phyloP scores from a whole-genome alignment of 306 rosid genomes.

The Clitoria ternatea region DNA sequence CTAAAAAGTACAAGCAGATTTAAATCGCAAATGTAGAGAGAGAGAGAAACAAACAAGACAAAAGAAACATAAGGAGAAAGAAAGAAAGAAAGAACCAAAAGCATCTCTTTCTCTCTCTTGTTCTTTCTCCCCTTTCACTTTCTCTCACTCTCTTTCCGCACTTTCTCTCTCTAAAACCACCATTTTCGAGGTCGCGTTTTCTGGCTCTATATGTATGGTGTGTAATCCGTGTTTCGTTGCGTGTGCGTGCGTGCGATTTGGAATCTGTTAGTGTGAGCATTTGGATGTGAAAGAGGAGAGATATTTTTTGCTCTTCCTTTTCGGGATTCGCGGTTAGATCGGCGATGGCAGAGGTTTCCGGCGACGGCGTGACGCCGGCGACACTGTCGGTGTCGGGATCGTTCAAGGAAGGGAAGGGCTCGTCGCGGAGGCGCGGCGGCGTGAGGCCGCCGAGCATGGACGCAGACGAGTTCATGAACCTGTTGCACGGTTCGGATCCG shows the following conservation, averaged over 20 bases:
- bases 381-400: slow-evolving; percentile 74
- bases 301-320: background rate
- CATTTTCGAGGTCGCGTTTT: slow-evolving; percentile 17
- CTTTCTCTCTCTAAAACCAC: slow-evolving; percentile 29
- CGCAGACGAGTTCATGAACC: slow-evolving; percentile 78
- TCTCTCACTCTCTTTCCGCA: background rate
- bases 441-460: slow-evolving; percentile 83
- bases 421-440: slow-evolving; percentile 63
- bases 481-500: slow-evolving; percentile 95
- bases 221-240: background rate
- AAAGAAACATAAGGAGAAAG: slow-evolving; percentile 16
- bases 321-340: slow-evolving; percentile 44
- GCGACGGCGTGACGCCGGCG: slow-evolving; percentile 39
- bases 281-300: slow-evolving; percentile 49
- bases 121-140: background rate
- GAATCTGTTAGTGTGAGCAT: slow-evolving; percentile 44
- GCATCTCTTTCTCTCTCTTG: slow-evolving; percentile 10
- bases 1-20: slow-evolving; percentile 28
- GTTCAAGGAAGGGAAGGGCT: slow-evolving; percentile 72
- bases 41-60: slow-evolving; percentile 44
- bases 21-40: slow-evolving; percentile 46
- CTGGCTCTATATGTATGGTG: background rate
- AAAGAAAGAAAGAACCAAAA: slow-evolving; percentile 21
- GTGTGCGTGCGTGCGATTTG: slow-evolving; percentile 29
- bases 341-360: slow-evolving; percentile 72